phyloP scores from a whole-genome alignment of 2,329 filamentous ascomycete species.

The Trichoderma gracile region DNA sequence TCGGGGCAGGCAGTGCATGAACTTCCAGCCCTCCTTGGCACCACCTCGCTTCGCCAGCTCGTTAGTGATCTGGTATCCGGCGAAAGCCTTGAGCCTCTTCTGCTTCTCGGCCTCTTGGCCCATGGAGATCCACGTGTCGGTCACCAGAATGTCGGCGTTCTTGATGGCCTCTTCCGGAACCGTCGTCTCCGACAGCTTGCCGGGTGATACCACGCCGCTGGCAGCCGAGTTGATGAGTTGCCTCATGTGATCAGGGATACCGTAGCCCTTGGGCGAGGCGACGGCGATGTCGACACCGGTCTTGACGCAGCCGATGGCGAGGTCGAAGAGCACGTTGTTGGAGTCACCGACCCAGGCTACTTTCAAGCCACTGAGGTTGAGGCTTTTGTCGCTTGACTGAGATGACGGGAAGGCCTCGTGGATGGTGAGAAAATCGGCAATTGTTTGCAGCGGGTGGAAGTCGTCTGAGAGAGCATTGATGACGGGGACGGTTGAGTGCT shows the following conservation, averaged over 20 bases:
- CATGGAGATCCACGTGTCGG: constrained; percentile 98
- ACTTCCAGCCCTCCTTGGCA: constrained; percentile 88
- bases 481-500: constrained; percentile 74
- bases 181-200: constrained; percentile 72
- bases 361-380: constrained; percentile 81
- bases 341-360: constrained; percentile 95
- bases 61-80: constrained; percentile 87
- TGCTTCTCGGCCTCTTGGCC: constrained; percentile 86
- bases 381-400: constrained; percentile 41
- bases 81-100: constrained; percentile 77
- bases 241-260: constrained; percentile 74
- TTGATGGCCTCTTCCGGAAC: constrained; percentile 83
- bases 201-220: constrained; percentile 56
- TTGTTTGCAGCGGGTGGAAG: constrained; percentile 90
- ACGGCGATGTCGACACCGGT: constrained; percentile 84
- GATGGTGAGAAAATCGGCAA: constrained; percentile 92
- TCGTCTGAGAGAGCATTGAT: constrained; percentile 88
- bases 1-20: constrained; percentile 96
- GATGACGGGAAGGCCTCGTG: constrained; percentile 69
- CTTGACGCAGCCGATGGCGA: constrained; percentile 85
- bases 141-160: constrained; percentile 85
- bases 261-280: constrained; percentile 82
- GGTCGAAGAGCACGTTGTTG: constrained; percentile 94
- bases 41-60: constrained; percentile 81
- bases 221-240: constrained; percentile 68